Evolutionary conservation across 148 eudicot species (phyloP), one percentile per base, ranked within the genome.

Genomic region (Chenopodium suecicum): DNA sequence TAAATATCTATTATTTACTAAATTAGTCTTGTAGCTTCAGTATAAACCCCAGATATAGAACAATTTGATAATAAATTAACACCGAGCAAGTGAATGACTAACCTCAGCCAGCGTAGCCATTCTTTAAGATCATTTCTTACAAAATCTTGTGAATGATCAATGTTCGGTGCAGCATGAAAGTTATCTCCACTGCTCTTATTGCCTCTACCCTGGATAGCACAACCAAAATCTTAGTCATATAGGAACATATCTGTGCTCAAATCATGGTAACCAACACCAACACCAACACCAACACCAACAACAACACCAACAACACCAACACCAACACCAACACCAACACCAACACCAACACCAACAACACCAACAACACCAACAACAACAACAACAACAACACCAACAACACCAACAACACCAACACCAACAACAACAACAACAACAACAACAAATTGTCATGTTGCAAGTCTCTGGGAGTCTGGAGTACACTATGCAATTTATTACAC

Each of bases 101-200:
- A 97, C 98, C 97, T 93, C 82, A 97, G 89, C 99, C 98, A 97
- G 86, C 85, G 22, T 69, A 97, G 70, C 99, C 99, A 97, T 84
- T 94, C 96, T 80, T 88, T 91, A 63, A 94, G 78, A 85, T 97
- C 99, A 37, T 84, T 92, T 85, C 99, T 94, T 68, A 97, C 99
- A 81, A 97, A 97, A 37, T 97, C 97, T 87, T 97, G 99, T 11
- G 99, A 97, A 86, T 97, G 99, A 81, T 97, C 99, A 83, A 97
- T 97, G 81, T 97, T 97, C 80, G 99, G 99, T 87, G 99, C 99
- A 71, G 99, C 98, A 87, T 97, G 99, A 81, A 97, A 97, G 80
- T 86, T 89, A 85, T 97, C 99, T 81, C 99, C 99, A 84, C 99
- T 97, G 74, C 98, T 94, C 82, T 94, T 97, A 82, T 91, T 93